Conservation (phyloP, 306 rosid species). For the Vigna radiata region DNA sequence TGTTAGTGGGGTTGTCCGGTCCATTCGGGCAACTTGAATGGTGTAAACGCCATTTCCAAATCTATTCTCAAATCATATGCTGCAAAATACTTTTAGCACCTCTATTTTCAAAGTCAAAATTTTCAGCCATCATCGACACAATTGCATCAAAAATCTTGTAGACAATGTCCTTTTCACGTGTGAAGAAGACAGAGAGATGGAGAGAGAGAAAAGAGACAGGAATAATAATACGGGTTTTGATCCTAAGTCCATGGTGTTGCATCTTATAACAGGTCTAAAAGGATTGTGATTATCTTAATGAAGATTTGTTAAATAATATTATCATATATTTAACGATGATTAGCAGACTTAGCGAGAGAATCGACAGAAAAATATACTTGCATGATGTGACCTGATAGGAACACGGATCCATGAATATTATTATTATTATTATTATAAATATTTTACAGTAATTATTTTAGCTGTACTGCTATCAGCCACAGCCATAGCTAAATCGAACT, state of each 20-base stretch:
- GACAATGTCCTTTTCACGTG: not conserved
- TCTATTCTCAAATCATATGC: no score
- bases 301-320: no score
- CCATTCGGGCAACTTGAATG: not conserved
- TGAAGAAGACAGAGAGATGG: not conserved
- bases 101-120: not conserved
- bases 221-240: not conserved
- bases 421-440: not conserved
- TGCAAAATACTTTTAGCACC: no score
- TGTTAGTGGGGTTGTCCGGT: not conserved
- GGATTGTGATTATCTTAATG: no score
- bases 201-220: no score
- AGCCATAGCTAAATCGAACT: not conserved
- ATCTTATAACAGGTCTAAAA: no score
- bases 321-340: no score
- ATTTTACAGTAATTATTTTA: not conserved
- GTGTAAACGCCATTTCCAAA: not conserved
- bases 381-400: not conserved
- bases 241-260: no score
- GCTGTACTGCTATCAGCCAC: not conserved
- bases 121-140: not conserved
- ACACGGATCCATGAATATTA: not conserved
- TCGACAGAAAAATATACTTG: not conserved
- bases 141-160: not conserved
- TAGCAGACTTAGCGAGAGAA: not conserved